Evolutionary conservation across 2,329 filamentous ascomycete species (phyloP).

Genomic region (Coniella lustricola): DNA sequence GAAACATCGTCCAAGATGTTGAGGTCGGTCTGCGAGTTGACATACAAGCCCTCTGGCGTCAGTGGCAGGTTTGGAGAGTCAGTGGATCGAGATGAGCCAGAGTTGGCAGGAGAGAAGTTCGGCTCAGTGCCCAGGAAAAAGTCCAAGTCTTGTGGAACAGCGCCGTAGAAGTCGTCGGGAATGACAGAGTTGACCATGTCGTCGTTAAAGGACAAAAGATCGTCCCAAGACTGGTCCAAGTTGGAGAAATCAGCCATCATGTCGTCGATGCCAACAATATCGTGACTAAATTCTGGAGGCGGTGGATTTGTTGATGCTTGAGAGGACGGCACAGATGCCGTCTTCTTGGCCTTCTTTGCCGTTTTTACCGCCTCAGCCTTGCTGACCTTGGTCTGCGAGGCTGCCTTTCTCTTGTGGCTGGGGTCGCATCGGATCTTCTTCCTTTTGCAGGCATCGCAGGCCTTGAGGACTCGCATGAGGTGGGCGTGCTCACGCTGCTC

Average conservation of each 20-base stretch:
- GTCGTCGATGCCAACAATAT: constrained; percentile 2
- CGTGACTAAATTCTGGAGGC: constrained; percentile 7
- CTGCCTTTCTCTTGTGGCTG: constrained; percentile 45
- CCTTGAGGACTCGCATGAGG: constrained; percentile 60
- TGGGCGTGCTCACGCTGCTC: constrained; percentile 62
- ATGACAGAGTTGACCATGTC: constrained; percentile 3
- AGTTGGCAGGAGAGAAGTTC: constrained; percentile 6
- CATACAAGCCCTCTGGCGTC: constrained; percentile 8
- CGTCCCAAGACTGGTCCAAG: constrained; percentile 12
- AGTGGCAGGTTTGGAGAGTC: constrained; percentile 12
- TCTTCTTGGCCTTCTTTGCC: constrained; percentile 36
- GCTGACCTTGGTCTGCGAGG: constrained; percentile 27
- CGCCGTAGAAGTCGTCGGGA: constrained; percentile 9
- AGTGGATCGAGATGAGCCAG: constrained; percentile 10
- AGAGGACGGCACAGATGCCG: neutral
- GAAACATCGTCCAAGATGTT: constrained; percentile 15
- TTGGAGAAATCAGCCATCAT: constrained; percentile 5
- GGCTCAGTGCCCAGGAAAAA: constrained; percentile 11
- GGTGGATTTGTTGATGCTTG: constrained; percentile 1
- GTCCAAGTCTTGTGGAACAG: constrained; percentile 14
- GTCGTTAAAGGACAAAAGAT: constrained; percentile 12
- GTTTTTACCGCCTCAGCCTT: constrained; percentile 25
- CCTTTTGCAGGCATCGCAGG: constrained; percentile 54
- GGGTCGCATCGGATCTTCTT: constrained; percentile 60
- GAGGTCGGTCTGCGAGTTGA: constrained; percentile 11